phyloP scores from a whole-genome alignment of 1,284 basidiomycete species.

The Ustilago curta region DNA sequence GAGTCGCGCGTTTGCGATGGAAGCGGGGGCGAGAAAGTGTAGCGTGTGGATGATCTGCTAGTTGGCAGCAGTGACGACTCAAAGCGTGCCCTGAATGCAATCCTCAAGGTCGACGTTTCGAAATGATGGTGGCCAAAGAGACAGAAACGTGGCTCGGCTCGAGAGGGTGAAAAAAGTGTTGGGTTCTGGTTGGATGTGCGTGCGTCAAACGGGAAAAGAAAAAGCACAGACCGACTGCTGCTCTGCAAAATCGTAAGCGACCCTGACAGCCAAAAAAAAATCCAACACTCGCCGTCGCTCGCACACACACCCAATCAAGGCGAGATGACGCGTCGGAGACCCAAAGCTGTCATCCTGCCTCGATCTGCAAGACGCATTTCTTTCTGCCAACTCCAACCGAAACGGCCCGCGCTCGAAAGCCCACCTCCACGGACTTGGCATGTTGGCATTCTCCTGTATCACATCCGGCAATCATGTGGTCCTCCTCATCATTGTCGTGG shows the following conservation, averaged over 20 bases:
- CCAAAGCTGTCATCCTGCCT: conserved; percentile 2
- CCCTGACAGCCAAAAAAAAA: neutral
- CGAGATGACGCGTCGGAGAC: conserved; percentile 24
- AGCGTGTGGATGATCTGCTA: neutral
- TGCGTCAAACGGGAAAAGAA: too few relatives aligned
- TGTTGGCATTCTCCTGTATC: neutral
- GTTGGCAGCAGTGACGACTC: too few relatives aligned
- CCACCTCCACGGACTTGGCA: conserved; percentile 9
- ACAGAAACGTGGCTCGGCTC: neutral
- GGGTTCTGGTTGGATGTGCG: neutral
- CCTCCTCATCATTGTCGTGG: too few relatives aligned
- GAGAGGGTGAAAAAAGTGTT: conserved; percentile 1
- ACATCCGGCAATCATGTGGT: too few relatives aligned
- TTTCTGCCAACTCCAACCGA: neutral
- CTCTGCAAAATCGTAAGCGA: conserved; percentile 5
- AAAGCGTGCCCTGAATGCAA: too few relatives aligned
- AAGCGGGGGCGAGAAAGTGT: neutral
- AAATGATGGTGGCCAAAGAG: neutral
- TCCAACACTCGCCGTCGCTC: neutral
- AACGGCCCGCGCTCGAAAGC: neutral
- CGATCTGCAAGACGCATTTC: conserved; percentile 19
- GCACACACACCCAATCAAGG: neutral
- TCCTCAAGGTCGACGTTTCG: too few relatives aligned
- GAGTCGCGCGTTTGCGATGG: neutral
- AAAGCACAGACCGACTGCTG: conserved; percentile 8